These are phyloP conservation scores for Talaromyces sp. DNA, from an alignment of 2,329 filamentous ascomycete genomes.

Conservation along the genomic window DNA sequence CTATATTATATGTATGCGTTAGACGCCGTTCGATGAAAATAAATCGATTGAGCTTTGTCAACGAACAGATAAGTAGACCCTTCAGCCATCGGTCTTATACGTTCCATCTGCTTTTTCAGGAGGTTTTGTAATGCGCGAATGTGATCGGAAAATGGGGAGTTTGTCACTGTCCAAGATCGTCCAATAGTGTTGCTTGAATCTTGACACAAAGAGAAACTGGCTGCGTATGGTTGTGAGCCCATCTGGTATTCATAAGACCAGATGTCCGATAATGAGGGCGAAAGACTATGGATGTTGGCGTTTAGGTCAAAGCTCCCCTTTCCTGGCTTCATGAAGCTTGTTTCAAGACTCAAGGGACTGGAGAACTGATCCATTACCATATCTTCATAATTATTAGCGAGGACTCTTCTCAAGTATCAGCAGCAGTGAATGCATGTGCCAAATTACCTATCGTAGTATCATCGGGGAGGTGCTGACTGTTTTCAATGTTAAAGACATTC, in stretches of 20 bases:
- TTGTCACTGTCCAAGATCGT: constrained; percentile 4
- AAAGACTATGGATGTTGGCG: neutral
- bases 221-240: constrained; percentile 6
- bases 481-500: too few relatives aligned
- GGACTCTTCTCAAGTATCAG: too few relatives aligned
- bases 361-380: too few relatives aligned
- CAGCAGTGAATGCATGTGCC: too few relatives aligned
- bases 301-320: neutral
- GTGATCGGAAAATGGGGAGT: constrained; percentile 12
- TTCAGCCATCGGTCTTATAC: neutral
- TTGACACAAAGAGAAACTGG: neutral
- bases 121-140: constrained; percentile 3
- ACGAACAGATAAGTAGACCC: neutral
- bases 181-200: neutral
- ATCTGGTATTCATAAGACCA: constrained; percentile 11
- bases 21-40: too few relatives aligned
- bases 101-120: constrained; percentile 1
- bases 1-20: neutral
- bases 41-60: too few relatives aligned
- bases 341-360: too few relatives aligned
- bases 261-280: constrained; percentile 6
- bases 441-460: too few relatives aligned
- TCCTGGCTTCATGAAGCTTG: too few relatives aligned
- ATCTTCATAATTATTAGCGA: too few relatives aligned
- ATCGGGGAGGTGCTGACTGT: too few relatives aligned